Evolutionary conservation across 2,329 filamentous ascomycete genomes (phyloP).

Genomic region (Laburnicola sp.): DNA sequence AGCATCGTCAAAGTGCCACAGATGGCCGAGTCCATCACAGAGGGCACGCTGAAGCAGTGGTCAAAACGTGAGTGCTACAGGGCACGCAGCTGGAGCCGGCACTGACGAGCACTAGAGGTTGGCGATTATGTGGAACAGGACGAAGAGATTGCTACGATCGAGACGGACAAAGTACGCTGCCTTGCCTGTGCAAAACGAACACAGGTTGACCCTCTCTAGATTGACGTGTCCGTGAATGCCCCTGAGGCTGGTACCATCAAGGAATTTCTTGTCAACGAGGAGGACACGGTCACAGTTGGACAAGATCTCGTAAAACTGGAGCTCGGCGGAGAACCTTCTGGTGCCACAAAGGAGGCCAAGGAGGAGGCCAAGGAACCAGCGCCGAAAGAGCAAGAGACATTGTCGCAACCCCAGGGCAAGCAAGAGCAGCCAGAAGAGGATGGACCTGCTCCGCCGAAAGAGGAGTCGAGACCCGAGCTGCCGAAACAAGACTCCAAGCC

Average conservation of each 20-base stretch:
- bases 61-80: slow-evolving; percentile 64
- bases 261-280: slow-evolving; percentile 87
- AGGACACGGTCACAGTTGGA: slow-evolving; percentile 92
- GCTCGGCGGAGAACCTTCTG: slow-evolving; percentile 58
- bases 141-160: slow-evolving; percentile 97
- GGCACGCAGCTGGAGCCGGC: not conserved
- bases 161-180: slow-evolving; percentile 85
- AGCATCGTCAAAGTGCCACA: slow-evolving; percentile 89
- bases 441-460: slow-evolving; percentile 18
- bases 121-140: slow-evolving; percentile 94
- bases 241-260: slow-evolving; percentile 88
- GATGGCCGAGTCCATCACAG: slow-evolving; percentile 98
- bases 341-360: slow-evolving; percentile 58
- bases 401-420: slow-evolving; percentile 57
- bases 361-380: slow-evolving; percentile 64
- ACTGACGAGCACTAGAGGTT: slow-evolving; percentile 58
- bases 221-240: slow-evolving; percentile 95
- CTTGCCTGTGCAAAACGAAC: not conserved
- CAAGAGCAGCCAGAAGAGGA: slow-evolving; percentile 51
- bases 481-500: slow-evolving; percentile 46
- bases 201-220: slow-evolving; percentile 56
- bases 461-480: slow-evolving; percentile 47
- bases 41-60: slow-evolving; percentile 95
- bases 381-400: slow-evolving; percentile 59
- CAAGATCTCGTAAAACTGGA: slow-evolving; percentile 89